Evolutionary conservation across 441 rosid species (phyloP).

Genomic region (Arabidopsis lyrata): DNA sequence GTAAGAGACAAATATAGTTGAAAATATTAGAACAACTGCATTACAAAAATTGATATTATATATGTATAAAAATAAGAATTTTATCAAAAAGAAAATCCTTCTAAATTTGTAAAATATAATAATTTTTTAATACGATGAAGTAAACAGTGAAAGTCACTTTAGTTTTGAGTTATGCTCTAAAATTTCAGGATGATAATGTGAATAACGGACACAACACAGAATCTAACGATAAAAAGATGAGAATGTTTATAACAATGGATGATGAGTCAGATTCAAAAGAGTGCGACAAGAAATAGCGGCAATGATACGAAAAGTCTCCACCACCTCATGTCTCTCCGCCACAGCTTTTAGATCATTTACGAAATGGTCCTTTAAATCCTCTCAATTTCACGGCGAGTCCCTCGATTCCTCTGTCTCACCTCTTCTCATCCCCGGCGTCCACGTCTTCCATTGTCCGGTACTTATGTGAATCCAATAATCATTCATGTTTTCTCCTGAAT

Average conservation of each 20-base stretch:
- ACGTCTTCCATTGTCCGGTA: constrained; percentile 93
- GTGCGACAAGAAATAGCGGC: constrained; percentile 4
- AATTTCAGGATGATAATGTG: neutral
- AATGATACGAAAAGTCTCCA: constrained; percentile 46
- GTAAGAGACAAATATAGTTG: neutral
- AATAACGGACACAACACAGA: neutral
- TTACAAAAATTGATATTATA: no score
- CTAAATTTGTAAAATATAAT: no score
- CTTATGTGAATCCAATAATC: constrained; percentile 27
- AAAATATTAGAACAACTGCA: no score
- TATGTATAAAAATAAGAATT: no score
- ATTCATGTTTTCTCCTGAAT: neutral
- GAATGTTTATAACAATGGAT: neutral
- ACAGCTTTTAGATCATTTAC: constrained; percentile 51
- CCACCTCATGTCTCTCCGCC: constrained; percentile 47
- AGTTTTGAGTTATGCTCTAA: neutral
- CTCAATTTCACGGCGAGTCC: constrained; percentile 51
- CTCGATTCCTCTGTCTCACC: constrained; percentile 55
- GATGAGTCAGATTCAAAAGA: neutral
- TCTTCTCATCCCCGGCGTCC: constrained; percentile 74
- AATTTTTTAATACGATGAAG: neutral
- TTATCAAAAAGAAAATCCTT: no score
- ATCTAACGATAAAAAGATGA: constrained; percentile 15
- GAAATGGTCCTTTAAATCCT: constrained; percentile 57
- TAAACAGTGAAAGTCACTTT: neutral